Base-by-base conservation (phyloP, 257 asterid species). In the Fraxinus cuspidata region DNA sequence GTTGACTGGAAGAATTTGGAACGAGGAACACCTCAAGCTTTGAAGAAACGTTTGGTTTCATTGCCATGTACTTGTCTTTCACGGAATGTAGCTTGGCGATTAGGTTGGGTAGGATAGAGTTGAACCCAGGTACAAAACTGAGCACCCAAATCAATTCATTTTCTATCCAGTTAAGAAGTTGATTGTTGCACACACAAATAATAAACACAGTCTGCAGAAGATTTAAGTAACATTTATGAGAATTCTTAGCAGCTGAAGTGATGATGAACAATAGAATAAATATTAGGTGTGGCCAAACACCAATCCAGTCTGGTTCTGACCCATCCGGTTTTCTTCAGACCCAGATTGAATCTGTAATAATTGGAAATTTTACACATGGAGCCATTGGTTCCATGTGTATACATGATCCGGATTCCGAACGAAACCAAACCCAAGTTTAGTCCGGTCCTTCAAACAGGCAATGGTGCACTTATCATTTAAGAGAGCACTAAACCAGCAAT, bases 151-250 rank as follows among this genome's bases (percentile, higher is more conserved):
- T 83, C 71, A 96, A 81, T 79, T 96, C 97, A 29, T 89, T 96
- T 84, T 96, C 99, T n/a, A 96, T 83, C 98, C 98, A 93, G 83
- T 92, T 84, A 60, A 96, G 97, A 67, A 96, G 99, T 83, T 96
- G 99, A 73, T 96, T 96, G 78, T 93, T 96, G 92, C 99, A 96
- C 35, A 96, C 91, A 7, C 89, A 85, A 75, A 96, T 93, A 74
- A 96, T 90, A 67, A 96, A 96, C 73, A 96, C 79, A 0, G 97
- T 93, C 99, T 96, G 96, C 86, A 47, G 60, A 21, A 68, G 35
- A 63, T 25, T 40, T 40, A 38, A 21, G 19, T 21, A 47, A 23
- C 28, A 37, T 15, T n/a, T 40, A 40, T 47, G 32, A 58, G 66
- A 23, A 25, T 37, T 12, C 32, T n/a, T 53, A n/a, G 64, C 27